Evolutionary conservation across 768 basidiomycete species (phyloP).

Genomic region (Chalciporus pseudorubinellus): DNA sequence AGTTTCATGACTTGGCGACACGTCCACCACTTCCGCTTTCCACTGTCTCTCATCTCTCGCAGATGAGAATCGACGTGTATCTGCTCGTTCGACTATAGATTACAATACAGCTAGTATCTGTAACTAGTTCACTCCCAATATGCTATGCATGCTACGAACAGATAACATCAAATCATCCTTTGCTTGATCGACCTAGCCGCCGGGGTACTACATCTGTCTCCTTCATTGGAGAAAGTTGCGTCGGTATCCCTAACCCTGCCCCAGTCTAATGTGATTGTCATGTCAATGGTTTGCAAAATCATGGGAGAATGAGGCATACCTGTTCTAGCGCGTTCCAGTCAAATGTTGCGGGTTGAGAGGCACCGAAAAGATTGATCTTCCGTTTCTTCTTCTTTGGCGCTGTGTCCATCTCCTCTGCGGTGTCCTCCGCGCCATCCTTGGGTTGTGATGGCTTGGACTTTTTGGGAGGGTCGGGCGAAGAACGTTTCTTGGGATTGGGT

Average conservation of each 20-base stretch:
- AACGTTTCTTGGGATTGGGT: constrained; percentile 16
- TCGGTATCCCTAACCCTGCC: constrained; percentile 60
- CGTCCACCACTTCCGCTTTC: not conserved
- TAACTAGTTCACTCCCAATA: not conserved
- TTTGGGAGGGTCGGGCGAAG: constrained; percentile 19
- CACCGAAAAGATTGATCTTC: constrained; percentile 61
- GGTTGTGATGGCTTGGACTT: constrained; percentile 18
- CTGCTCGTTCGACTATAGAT: not conserved
- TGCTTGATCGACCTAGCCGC: constrained; percentile 34
- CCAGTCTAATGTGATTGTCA: constrained; percentile 24
- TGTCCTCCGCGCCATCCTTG: constrained; percentile 18
- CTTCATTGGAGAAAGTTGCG: constrained; percentile 64
- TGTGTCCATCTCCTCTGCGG: constrained; percentile 19
- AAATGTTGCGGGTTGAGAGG: constrained; percentile 40
- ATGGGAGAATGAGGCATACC: constrained; percentile 27
- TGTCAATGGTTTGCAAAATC: constrained; percentile 1
- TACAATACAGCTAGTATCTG: not conserved
- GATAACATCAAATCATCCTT: constrained; percentile 12
- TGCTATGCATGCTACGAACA: not conserved
- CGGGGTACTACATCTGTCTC: constrained; percentile 49
- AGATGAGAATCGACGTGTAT: not conserved
- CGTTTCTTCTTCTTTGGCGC: constrained; percentile 65
- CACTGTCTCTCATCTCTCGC: not conserved
- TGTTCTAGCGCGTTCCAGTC: constrained; percentile 44
- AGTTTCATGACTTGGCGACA: constrained; percentile 88